These are phyloP conservation scores for Colletotrichum sp. DNA, from an alignment of 2,329 filamentous ascomycete species.

Conservation along the genomic window DNA sequence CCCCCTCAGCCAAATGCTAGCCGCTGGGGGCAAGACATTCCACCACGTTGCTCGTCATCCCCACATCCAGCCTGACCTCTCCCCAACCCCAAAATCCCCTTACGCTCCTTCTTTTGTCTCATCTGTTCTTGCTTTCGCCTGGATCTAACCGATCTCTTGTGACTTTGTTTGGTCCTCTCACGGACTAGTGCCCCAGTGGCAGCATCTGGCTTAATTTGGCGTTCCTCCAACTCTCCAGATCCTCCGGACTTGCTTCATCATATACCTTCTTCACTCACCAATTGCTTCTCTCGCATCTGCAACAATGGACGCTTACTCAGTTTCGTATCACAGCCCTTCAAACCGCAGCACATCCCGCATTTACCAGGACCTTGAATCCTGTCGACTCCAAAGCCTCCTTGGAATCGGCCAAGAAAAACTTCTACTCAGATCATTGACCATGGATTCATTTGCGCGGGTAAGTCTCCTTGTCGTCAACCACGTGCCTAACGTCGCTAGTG, in stretches of 20 bases:
- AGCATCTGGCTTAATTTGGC: conserved; percentile 8
- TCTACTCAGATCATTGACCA: conserved; percentile 33
- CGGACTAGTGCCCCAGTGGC: background rate
- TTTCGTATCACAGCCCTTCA: conserved; percentile 51
- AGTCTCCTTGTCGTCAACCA: conserved; percentile 13
- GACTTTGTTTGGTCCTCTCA: background rate
- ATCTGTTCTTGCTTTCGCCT: background rate
- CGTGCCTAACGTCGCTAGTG: conserved; percentile 18
- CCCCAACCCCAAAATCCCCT: background rate
- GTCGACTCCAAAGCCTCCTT: conserved; percentile 40
- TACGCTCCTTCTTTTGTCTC: background rate
- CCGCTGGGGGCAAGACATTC: conserved; percentile 13
- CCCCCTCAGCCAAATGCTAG: background rate
- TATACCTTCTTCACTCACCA: background rate
- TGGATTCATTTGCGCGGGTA: conserved; percentile 42
- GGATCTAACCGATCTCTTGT: background rate
- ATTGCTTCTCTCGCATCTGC: background rate
- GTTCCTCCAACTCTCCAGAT: background rate
- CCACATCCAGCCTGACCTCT: conserved; percentile 8
- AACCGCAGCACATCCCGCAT: conserved; percentile 50
- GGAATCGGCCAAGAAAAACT: conserved; percentile 33
- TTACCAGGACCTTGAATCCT: conserved; percentile 53
- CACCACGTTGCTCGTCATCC: conserved; percentile 7
- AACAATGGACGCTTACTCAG: conserved; percentile 57
- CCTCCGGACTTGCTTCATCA: background rate